Evolutionary conservation across 768 basidiomycete species (phyloP).

Genomic region (Hericium coralloides): DNA sequence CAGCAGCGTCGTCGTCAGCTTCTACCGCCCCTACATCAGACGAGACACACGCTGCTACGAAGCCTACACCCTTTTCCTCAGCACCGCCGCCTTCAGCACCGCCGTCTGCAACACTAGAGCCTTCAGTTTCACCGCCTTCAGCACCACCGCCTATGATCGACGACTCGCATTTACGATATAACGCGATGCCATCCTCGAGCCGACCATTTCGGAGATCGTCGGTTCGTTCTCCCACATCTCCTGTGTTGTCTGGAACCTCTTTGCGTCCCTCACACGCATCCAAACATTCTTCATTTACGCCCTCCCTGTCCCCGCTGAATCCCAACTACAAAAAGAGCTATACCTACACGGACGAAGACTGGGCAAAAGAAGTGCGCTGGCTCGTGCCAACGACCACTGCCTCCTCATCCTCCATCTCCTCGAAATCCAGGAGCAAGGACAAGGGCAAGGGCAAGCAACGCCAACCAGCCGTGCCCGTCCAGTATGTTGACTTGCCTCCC

Average conservation of each 20-base stretch:
- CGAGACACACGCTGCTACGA: slow-evolving; percentile 1
- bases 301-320: background rate
- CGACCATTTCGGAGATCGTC: background rate
- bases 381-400: slow-evolving; percentile 32
- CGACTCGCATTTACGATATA: too few species aligned
- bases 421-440: slow-evolving; percentile 6
- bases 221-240: background rate
- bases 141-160: background rate
- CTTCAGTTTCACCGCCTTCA: background rate
- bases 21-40: slow-evolving; percentile 15
- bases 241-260: background rate
- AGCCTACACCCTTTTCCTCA: background rate
- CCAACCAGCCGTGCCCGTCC: background rate
- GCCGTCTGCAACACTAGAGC: background rate
- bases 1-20: slow-evolving; percentile 5
- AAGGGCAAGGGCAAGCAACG: background rate
- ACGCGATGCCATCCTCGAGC: background rate
- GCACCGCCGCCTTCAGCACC: background rate
- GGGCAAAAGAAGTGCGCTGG: slow-evolving; percentile 64
- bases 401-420: background rate
- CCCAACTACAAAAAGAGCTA: slow-evolving; percentile 4
- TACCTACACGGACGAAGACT: slow-evolving; percentile 47
- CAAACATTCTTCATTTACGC: background rate
- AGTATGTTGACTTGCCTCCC: background rate
- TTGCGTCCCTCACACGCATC: background rate